These are phyloP conservation scores for Sclerotinia subarctica DNA, from an alignment of 2,329 filamentous ascomycete genomes.

Conservation along the genomic window DNA sequence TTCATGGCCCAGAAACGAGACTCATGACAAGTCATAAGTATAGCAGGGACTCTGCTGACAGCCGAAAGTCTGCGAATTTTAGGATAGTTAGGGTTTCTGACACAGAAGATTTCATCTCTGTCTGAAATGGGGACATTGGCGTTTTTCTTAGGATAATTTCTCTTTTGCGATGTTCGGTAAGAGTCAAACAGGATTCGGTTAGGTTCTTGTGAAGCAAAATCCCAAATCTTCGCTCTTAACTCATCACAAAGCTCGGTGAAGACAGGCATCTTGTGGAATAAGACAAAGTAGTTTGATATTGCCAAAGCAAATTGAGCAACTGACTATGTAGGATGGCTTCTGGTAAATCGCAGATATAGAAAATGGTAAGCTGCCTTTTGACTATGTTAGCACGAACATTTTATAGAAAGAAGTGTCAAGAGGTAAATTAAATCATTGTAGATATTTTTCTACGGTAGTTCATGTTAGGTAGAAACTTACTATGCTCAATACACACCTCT, in stretches of 20 bases:
- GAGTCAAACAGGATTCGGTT: neutral
- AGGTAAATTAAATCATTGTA: neutral
- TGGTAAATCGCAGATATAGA: neutral
- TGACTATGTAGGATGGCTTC: neutral
- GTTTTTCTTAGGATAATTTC: too few species aligned
- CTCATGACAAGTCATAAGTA: neutral
- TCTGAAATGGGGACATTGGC: neutral
- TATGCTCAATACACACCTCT: neutral
- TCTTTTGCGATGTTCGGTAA: rapidly evolving
- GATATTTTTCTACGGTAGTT: neutral
- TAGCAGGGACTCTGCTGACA: neutral
- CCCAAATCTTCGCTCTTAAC: neutral
- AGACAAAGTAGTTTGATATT: neutral
- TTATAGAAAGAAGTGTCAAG: neutral
- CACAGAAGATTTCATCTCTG: neutral
- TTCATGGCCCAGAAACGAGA: constrained; percentile 8
- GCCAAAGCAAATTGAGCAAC: neutral
- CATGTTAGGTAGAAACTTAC: neutral
- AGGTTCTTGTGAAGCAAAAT: neutral
- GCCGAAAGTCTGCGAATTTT: neutral
- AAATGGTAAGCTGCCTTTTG: too few species aligned
- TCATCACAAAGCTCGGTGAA: neutral
- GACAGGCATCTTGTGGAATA: neutral
- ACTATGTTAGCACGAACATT: too few species aligned
- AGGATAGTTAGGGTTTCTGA: neutral